phyloP scores from a whole-genome alignment of 345 rosid species.

The Clarkia xantiana region DNA sequence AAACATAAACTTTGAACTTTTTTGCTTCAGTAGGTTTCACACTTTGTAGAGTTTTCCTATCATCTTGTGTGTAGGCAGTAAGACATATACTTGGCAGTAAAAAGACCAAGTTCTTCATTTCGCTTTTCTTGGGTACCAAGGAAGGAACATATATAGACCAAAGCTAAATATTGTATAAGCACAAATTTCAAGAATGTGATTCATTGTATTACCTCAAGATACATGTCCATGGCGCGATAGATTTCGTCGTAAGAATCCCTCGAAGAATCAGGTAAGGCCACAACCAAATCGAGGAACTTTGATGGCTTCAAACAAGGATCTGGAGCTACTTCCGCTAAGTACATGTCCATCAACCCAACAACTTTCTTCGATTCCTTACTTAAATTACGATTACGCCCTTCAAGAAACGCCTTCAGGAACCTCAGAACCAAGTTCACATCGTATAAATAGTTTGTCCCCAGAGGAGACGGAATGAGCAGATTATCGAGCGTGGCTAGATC shows the following conservation, averaged over 20 bases:
- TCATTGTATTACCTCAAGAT: constrained; percentile 45
- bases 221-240: constrained; percentile 63
- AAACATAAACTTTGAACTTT: too few relatives aligned
- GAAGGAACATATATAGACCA: neutral
- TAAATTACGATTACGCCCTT: constrained; percentile 16
- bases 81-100: too few relatives aligned
- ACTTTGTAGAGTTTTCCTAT: too few relatives aligned
- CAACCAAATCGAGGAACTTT: constrained; percentile 49
- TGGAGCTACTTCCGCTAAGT: constrained; percentile 81
- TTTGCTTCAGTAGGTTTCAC: too few relatives aligned
- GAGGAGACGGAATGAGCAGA: constrained; percentile 69
- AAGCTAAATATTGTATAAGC: neutral
- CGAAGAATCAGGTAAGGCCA: constrained; percentile 52
- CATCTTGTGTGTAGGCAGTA: too few relatives aligned
- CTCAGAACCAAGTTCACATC: constrained; percentile 64
- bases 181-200: neutral
- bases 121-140: neutral
- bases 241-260: constrained; percentile 53
- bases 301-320: constrained; percentile 66
- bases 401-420: constrained; percentile 46
- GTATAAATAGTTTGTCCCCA: constrained; percentile 36
- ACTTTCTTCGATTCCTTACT: constrained; percentile 40
- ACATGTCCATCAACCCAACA: constrained; percentile 56
- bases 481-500: constrained; percentile 75
- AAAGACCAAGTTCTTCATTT: too few relatives aligned